phyloP scores from a whole-genome alignment of 1,284 basidiomycete species.

The Sphaerobolus stellatus region DNA sequence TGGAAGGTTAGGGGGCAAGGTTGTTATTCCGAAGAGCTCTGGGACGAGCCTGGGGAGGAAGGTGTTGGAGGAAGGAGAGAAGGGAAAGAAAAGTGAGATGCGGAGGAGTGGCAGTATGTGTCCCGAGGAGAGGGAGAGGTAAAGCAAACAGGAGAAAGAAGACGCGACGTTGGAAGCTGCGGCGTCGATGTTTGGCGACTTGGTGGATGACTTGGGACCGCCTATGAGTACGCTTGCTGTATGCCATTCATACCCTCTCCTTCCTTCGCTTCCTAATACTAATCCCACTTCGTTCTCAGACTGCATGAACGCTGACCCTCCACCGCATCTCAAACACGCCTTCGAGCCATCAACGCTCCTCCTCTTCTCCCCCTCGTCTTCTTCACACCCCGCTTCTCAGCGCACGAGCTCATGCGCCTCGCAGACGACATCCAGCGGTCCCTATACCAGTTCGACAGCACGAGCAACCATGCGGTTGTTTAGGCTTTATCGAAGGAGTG shows the following conservation, averaged over 20 bases:
- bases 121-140: conserved; percentile 16
- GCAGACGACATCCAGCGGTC: conserved; percentile 67
- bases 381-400: conserved; percentile 50
- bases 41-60: conserved; percentile 6
- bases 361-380: conserved; percentile 44
- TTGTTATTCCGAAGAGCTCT: conserved; percentile 24
- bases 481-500: conserved; percentile 65
- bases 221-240: conserved; percentile 77
- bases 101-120: too few relatives aligned
- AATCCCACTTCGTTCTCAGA: conserved; percentile 37
- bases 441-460: conserved; percentile 73
- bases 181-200: conserved; percentile 75
- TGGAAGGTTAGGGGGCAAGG: conserved; percentile 60
- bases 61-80: conserved; percentile 20
- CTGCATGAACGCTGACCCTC: conserved; percentile 58
- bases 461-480: conserved; percentile 80
- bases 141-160: conserved; percentile 53
- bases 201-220: conserved; percentile 83
- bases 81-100: conserved; percentile 32
- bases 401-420: conserved; percentile 61
- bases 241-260: conserved; percentile 26
- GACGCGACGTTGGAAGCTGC: conserved; percentile 60
- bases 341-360: conserved; percentile 43
- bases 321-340: conserved; percentile 58
- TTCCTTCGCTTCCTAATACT: conserved; percentile 14